phyloP scores from a whole-genome alignment of 2,329 filamentous ascomycete genomes.

The Colletotrichum incanum region DNA sequence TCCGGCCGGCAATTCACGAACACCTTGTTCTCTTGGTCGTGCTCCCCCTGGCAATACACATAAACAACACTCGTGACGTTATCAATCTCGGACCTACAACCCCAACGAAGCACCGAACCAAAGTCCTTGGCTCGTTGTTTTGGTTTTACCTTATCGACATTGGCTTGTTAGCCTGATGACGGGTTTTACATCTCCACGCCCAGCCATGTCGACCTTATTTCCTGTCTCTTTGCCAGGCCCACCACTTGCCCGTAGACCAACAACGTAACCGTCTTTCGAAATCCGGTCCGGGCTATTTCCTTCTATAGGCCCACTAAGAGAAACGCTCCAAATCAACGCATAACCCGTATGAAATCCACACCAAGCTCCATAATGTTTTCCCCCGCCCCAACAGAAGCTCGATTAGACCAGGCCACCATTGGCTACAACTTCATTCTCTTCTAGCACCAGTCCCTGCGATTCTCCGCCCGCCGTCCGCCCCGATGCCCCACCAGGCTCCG shows the following conservation, averaged over 20 bases:
- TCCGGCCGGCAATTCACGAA: conserved; percentile 16
- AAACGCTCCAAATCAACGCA: conserved; percentile 1
- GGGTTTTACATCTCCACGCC: conserved; percentile 1
- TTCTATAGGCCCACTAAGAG: not conserved
- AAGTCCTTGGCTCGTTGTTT: not conserved
- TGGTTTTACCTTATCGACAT: not conserved
- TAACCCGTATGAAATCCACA: not conserved
- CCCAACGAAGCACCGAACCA: not conserved
- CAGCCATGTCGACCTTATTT: conserved; percentile 9
- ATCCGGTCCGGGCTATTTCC: conserved; percentile 3
- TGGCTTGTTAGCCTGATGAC: conserved; percentile 1
- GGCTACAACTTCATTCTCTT: not conserved
- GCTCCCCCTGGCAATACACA: not conserved
- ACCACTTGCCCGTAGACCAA: not conserved
- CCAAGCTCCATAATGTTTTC: not conserved
- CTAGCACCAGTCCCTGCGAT: conserved; percentile 10
- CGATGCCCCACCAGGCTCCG: conserved; percentile 4
- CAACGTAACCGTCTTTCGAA: not conserved
- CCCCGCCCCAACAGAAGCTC: conserved; percentile 10
- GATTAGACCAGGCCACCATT: not conserved
- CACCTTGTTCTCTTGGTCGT: not conserved
- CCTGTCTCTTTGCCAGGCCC: not conserved
- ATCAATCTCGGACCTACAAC: not conserved
- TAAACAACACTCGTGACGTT: not conserved
- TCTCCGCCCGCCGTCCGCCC: conserved; percentile 12